Conservation (phyloP, 1,139 yeast species). For the Protomyces inouyei region DNA sequence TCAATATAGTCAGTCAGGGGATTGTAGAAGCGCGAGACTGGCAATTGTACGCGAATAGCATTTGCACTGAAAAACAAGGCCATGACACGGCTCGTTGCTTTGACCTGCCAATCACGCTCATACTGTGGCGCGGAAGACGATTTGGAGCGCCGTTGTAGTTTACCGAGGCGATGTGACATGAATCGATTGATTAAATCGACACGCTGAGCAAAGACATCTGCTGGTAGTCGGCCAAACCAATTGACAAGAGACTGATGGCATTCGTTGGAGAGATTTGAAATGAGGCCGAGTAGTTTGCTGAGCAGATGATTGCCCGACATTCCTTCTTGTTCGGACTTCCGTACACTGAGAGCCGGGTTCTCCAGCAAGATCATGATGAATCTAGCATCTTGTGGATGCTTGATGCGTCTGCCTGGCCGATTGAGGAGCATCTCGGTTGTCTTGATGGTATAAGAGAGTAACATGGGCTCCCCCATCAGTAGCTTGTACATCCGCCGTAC, state of each 20-base stretch:
- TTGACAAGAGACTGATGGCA: constrained; percentile 49
- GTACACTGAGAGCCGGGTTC: constrained; percentile 36
- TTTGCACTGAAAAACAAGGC: constrained; percentile 53
- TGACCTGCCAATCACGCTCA: constrained; percentile 75
- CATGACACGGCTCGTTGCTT: constrained; percentile 58
- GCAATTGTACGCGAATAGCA: constrained; percentile 41
- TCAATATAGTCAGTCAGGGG: constrained; percentile 75
- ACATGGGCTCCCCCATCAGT: constrained; percentile 27
- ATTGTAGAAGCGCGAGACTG: constrained; percentile 64
- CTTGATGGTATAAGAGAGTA: constrained; percentile 34
- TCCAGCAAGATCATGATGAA: constrained; percentile 39
- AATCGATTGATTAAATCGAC: constrained; percentile 42
- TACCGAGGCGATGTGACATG: constrained; percentile 40
- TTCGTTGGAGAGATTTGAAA: constrained; percentile 33
- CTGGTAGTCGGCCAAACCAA: constrained; percentile 53
- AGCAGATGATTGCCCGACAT: neutral
- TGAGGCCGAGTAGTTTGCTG: constrained; percentile 1
- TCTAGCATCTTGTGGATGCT: constrained; percentile 35
- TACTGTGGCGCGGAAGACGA: constrained; percentile 41
- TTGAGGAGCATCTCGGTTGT: constrained; percentile 35
- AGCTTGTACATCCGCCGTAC: constrained; percentile 29
- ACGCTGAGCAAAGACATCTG: constrained; percentile 41
- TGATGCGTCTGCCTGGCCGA: constrained; percentile 34
- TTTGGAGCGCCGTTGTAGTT: constrained; percentile 10
- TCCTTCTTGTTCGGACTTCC: neutral